Evolutionary conservation across 2,329 filamentous ascomycete species (phyloP).

Genomic region (Neofusicoccum umdonicola): DNA sequence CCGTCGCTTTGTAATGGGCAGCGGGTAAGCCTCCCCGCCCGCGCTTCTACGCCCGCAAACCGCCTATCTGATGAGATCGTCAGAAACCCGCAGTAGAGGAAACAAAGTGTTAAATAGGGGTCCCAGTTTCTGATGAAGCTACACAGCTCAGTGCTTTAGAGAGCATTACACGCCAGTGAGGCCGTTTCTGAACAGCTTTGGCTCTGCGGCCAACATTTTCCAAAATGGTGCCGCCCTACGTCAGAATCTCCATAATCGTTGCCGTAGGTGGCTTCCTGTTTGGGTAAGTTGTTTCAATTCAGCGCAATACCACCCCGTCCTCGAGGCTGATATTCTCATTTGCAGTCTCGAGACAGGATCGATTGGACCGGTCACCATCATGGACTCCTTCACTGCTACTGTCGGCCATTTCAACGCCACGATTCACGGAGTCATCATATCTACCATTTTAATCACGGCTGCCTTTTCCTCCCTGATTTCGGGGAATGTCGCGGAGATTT

Average conservation of each 20-base stretch:
- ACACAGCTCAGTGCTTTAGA: too few species aligned
- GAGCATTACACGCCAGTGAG: too few species aligned
- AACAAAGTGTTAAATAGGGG: too few species aligned
- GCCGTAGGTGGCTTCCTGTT: constrained; percentile 26
- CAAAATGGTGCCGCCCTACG: constrained; percentile 15
- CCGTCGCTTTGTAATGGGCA: too few species aligned
- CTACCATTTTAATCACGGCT: constrained; percentile 57
- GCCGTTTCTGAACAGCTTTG: too few species aligned
- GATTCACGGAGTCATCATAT: constrained; percentile 59
- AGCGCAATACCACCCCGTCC: neutral
- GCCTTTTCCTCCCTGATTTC: constrained; percentile 56
- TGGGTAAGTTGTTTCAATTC: constrained; percentile 7
- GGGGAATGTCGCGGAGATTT: constrained; percentile 55
- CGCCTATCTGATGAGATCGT: too few species aligned
- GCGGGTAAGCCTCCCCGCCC: too few species aligned
- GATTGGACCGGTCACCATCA: constrained; percentile 59
- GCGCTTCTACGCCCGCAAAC: too few species aligned
- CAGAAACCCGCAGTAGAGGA: too few species aligned
- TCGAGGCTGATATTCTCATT: too few species aligned
- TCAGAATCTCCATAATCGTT: constrained; percentile 21
- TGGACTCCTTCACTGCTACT: constrained; percentile 50
- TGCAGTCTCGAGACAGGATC: constrained; percentile 49
- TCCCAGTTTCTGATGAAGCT: too few species aligned
- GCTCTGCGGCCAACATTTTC: neutral
- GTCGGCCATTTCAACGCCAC: constrained; percentile 53